Percentiles rank a stretch among this genome's conserved stretches.
Conservation (phyloP, 768 basidiomycete species). For the Hericium coralloides region DNA sequence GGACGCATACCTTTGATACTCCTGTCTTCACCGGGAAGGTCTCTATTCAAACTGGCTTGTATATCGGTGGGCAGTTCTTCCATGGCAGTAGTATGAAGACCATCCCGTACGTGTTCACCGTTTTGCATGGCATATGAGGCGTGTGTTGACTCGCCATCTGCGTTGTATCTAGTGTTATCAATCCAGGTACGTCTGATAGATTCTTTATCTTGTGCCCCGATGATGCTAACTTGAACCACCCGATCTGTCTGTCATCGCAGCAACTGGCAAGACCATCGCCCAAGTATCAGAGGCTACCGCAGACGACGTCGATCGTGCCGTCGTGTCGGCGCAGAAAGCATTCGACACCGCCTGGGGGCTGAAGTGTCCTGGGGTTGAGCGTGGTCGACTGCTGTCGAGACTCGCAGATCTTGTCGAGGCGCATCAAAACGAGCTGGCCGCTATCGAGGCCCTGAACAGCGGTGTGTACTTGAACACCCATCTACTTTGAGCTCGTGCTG, state of each 20-base stretch:
- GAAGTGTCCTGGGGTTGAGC: constrained; percentile 42
- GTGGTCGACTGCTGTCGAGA: constrained; percentile 49
- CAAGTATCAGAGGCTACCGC: constrained; percentile 47
- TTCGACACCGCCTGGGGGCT: constrained; percentile 65
- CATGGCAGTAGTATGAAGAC: no score
- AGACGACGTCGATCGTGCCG: constrained; percentile 72
- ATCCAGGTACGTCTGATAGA: not conserved
- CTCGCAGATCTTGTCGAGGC: constrained; percentile 58
- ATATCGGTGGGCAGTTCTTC: no score
- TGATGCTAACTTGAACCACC: not conserved
- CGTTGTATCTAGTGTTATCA: not conserved
- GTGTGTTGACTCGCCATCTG: not conserved
- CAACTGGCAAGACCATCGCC: constrained; percentile 47
- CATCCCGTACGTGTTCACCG: no score
- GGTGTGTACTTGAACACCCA: not conserved
- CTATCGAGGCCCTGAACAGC: constrained; percentile 66
- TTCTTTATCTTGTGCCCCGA: constrained; percentile 22
- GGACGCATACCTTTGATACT: no score
- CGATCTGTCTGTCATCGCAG: not conserved
- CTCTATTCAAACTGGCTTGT: no score
- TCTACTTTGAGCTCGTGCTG: not conserved
- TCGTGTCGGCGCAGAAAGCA: constrained; percentile 54
- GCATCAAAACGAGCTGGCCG: constrained; percentile 55
- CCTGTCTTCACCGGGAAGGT: no score
- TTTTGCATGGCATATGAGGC: not conserved